Base-by-base conservation (phyloP, 1,284 basidiomycete species). In the Rhodotorula sp. region DNA sequence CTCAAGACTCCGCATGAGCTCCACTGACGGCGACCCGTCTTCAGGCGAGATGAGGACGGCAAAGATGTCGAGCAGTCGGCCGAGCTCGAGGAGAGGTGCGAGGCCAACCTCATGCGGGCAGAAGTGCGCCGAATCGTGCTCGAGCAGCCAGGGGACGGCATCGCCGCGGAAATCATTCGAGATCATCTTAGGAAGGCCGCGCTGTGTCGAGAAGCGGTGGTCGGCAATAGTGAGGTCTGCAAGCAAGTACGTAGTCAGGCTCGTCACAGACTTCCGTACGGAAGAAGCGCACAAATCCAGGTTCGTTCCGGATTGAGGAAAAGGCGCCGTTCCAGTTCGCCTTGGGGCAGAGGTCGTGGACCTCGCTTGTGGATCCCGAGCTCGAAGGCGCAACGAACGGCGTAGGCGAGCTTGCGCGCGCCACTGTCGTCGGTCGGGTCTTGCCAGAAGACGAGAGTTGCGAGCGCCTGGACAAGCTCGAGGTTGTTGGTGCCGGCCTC, bases 301-400 rank as follows among this genome's bases (percentile, higher is more conserved):
- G 68, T 70, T 9, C 68, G 48, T 39, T 70, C 68, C 20, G 51
- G 44, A 34, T 62, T 66, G 39, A 77, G 55, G 2, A 68, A 62
- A 13, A 62, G 59, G 13, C 77, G 59, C 44, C 73, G 73, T n/a
- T 68, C 67, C 15, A 71, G 54, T 58, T 77, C 71, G 54, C 74
- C 72, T 13, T 60, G 51, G 0, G 78, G 76, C 13, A 77, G 57
- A 22, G 73, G 69, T 15, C 72, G 47, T 53, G 64, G 64, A 5
- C 62, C 63, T 2, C 66, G 67, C 20, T 77, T 70, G 60, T 76
- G 74, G 20, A 77, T 49, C 17, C 74, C 73, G 8, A 78, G 69
- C 68, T 78, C 76, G 54, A 74, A 75, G 2, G 75, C 78, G 22
- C 75, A 71, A 1, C 78, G 67, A 13, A 79, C 75, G 10, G 78